Evolutionary conservation across 495 filamentous ascomycete species (phyloP), one percentile per base, ranked within the genome.

Genomic region (Xanthoparmelia taractica): DNA sequence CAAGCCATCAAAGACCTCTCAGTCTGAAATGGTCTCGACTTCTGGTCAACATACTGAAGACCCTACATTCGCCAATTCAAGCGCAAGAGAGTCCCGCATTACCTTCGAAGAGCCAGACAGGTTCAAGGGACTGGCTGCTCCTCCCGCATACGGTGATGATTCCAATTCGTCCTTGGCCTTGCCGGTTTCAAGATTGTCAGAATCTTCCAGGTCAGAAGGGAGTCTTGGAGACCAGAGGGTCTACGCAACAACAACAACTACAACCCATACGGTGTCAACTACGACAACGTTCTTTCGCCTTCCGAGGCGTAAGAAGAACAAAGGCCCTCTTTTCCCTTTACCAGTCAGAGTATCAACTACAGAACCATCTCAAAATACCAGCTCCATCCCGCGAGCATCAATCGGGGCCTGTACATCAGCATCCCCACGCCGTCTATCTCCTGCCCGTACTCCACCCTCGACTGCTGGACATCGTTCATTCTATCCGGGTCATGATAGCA

Each of bases 201-300:
- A 97, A 65, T 97, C 94, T 0, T 96, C 92, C 29, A 85, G 90
- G 59, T 96, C 93, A 25, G 92, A 96, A 71, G 87, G 84, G 34
- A 95, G 92, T 73, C 85, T 86, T 15, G 85, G 81, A n/a, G 91
- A 96, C 38, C 87, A 84, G 65, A 79, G 85, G 48, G 78, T 83
- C 8, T 85, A 80, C 68, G 80, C 82, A 50, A 84, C 82, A 43
- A 84, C 82, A 43, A 85, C 82, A 7, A 84, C 83, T 11, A 88
- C 83, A 31, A 84, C 85, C 33, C 84, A 82, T 61, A 84, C 81
- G 5, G 75, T 83, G n/a, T 83, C 82, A 37, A 85, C 81, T 18
- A 84, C 83, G 31, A 87, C 81, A 65, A 89, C 80, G 54, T 87
- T 94, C 72, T 96, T 96, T 71, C 86, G 85, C 47, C 79, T 97